Base-by-base conservation (phyloP, 805 yeast species). In the Ogataea ganodermae region DNA sequence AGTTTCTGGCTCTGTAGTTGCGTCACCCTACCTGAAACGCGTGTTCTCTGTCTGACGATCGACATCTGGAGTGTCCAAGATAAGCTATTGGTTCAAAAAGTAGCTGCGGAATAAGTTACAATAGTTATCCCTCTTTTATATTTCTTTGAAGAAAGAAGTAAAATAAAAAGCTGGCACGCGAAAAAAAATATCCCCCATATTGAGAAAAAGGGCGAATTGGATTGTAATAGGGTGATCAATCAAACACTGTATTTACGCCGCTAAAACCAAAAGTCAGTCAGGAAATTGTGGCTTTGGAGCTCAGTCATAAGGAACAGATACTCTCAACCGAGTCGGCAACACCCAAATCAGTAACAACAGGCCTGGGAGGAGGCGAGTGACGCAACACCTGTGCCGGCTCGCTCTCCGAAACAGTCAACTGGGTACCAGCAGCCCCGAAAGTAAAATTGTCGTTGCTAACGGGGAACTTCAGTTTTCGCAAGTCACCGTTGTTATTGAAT, bases 1-100 rank as follows among this genome's bases (percentile, higher is more conserved):
- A 78, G 59, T 53, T 71, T 72, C 44, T 73, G 76, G 22, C 80
- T 73, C 38, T 60, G 62, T 1, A 46, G 12, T 1, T 36, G 44
- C 0, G 64, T 59, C 21, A 55, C 48, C 28, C 63, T 47, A 21
- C 55, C 61, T 1, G 59, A 57, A 2, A 45, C 42, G 10, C 60
- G 51, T n/a, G 44, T 44, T 24, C 42, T 40, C 16, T 48, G 45
- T 28, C 35, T 44, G 6, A 17, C 21, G 2, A 49, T 20, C 1
- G 53, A 52, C 56, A 52, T 49, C 16, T 35, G 22, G 12, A 8
- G 30, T 10, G 30, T n/a, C n/a, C n/a, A n/a, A n/a, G n/a, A n/a
- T n/a, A n/a, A n/a, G n/a, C n/a, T n/a, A n/a, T n/a, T n/a, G n/a
- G n/a, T n/a, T n/a, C n/a, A n/a, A n/a, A n/a, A n/a, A n/a, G n/a